Percentiles rank a stretch among this genome's conserved stretches.
These are phyloP conservation scores for Emiliania huxleyi DNA, from an alignment of 78 protist species.

Conservation along the genomic window DNA sequence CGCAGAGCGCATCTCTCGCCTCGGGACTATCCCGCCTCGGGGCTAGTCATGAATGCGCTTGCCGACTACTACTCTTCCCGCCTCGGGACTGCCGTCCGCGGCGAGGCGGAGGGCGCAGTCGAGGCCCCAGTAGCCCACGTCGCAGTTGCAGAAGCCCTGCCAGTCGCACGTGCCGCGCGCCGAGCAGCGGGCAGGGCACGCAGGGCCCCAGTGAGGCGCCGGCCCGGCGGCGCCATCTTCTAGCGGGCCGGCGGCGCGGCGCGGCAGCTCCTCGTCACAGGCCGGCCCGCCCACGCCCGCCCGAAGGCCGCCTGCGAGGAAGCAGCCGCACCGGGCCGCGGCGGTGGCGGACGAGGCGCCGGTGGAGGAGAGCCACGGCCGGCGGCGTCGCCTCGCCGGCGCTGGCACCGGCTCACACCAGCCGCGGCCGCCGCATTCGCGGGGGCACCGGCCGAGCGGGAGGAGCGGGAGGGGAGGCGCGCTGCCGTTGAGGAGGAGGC, in stretches of 20 bases:
- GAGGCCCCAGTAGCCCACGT: neutral
- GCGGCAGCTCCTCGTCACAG: neutral
- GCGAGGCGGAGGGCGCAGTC: neutral
- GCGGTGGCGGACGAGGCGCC: no score
- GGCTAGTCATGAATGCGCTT: no score
- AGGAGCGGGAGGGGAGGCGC: neutral
- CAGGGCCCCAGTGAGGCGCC: slow-evolving; percentile 5
- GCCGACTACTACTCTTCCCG: no score
- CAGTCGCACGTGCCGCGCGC: neutral
- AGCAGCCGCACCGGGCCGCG: neutral
- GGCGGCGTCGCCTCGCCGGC: no score
- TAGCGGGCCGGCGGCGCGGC: neutral
- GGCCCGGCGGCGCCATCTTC: neutral
- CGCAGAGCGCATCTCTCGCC: no score
- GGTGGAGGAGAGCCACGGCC: no score
- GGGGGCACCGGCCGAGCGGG: neutral
- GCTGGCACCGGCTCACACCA: neutral
- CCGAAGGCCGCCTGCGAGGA: neutral
- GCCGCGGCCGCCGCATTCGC: neutral
- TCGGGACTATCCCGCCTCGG: no score
- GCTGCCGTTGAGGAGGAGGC: neutral
- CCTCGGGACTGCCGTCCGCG: neutral
- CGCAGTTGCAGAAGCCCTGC: slow-evolving; percentile 13
- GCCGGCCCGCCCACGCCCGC: neutral
- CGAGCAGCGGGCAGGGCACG: neutral